These are phyloP conservation scores for Chlamydomonas applanata DNA, from an alignment of 139 green algal species.

Conservation along the genomic window DNA sequence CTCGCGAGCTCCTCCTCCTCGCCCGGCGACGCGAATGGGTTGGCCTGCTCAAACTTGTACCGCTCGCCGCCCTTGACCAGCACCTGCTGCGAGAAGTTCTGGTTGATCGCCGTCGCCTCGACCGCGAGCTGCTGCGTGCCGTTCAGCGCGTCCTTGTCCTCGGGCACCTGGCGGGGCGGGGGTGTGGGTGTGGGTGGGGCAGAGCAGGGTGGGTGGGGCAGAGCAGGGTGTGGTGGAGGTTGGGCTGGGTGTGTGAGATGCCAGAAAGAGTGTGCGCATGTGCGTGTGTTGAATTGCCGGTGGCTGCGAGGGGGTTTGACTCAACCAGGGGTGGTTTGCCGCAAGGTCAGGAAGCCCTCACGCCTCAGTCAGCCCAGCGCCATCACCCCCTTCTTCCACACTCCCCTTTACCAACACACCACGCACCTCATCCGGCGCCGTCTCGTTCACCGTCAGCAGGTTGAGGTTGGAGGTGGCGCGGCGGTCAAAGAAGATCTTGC, in stretches of 20 bases:
- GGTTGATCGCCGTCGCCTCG: conserved; percentile 92
- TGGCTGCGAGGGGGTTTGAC: too few relatives aligned
- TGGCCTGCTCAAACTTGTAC: conserved; percentile 60
- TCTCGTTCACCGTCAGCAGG: conserved; percentile 85
- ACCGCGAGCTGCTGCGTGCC: conserved; percentile 79
- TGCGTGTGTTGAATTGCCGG: too few relatives aligned
- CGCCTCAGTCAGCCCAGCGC: too few relatives aligned
- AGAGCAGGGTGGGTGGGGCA: neutral
- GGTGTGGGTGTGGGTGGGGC: conserved; percentile 24
- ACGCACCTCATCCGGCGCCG: conserved; percentile 48
- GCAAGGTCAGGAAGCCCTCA: too few relatives aligned
- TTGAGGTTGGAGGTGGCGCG: conserved; percentile 77
- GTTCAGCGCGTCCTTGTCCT: conserved; percentile 95
- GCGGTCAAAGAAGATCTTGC: conserved; percentile 90
- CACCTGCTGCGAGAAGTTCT: conserved; percentile 91
- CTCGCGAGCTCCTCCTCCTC: conserved; percentile 59
- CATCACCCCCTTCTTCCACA: neutral
- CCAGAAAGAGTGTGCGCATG: too few relatives aligned
- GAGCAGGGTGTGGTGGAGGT: too few relatives aligned
- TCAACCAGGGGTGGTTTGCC: too few relatives aligned
- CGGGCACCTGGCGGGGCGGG: conserved; percentile 16
- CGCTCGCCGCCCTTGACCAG: conserved; percentile 48
- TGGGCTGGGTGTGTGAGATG: too few relatives aligned
- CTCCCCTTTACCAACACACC: neutral
- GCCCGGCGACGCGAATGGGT: conserved; percentile 67